Conservation (phyloP, 306 rosid genomes). For the Vigna radiata region DNA sequence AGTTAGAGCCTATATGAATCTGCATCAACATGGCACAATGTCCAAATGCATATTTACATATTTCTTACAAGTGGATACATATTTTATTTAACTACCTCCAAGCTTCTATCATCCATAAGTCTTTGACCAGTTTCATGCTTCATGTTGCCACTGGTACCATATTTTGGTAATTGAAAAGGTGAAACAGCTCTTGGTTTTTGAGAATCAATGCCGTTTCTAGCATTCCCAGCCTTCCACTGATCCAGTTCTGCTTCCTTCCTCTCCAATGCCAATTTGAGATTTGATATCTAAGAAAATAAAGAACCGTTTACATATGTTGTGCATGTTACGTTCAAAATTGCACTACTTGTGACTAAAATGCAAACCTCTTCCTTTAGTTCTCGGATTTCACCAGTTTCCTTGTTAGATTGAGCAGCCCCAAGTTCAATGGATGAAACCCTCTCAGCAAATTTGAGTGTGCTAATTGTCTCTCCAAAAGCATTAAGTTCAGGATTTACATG, state of each 20-base stretch:
- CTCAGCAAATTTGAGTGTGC: conserved; percentile 99
- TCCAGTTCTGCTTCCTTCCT: conserved; percentile 84
- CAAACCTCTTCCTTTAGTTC: conserved; percentile 93
- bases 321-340: conserved; percentile 26
- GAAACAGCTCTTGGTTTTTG: conserved; percentile 84
- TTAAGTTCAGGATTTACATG: conserved; percentile 94
- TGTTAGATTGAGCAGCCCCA: conserved; percentile 92
- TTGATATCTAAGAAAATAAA: conserved; percentile 62
- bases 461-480: conserved; percentile 93
- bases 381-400: conserved; percentile 88
- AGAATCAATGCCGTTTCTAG: conserved; percentile 56
- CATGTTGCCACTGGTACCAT: conserved; percentile 51
- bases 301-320: neutral
- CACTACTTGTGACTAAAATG: conserved; percentile 28
- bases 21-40: neutral
- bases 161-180: conserved; percentile 75
- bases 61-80: neutral
- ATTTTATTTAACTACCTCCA: conserved; percentile 57
- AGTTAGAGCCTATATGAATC: conserved; percentile 24
- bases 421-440: conserved; percentile 93
- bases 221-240: conserved; percentile 62
- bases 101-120: conserved; percentile 61
- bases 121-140: conserved; percentile 66
- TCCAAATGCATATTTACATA: conserved; percentile 12
- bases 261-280: conserved; percentile 77